These are phyloP conservation scores for Monosiga brevicollis DNA, from an alignment of 78 protist species.

Conservation along the genomic window DNA sequence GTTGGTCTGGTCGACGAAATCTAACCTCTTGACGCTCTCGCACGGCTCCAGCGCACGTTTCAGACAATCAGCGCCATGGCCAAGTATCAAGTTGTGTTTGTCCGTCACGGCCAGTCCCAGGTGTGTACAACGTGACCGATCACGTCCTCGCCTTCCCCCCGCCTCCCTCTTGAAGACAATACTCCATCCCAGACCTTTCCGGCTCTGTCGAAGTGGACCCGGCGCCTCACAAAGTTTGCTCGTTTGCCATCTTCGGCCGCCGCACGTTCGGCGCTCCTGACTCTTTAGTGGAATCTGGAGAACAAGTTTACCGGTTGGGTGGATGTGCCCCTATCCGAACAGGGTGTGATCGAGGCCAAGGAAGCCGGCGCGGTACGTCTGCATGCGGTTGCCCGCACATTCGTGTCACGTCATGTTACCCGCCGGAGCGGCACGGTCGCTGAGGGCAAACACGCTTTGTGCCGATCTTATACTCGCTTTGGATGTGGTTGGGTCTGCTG, in stretches of 20 bases:
- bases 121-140: too few relatives aligned
- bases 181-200: background rate
- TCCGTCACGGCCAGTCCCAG: background rate
- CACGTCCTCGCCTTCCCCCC: too few relatives aligned
- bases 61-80: background rate
- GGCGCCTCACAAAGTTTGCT: background rate
- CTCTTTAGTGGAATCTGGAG: slow-evolving; percentile 59
- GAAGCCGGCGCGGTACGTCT: slow-evolving; percentile 71
- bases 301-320: slow-evolving; percentile 88
- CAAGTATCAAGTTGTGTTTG: background rate
- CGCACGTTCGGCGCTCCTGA: background rate
- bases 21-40: background rate
- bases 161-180: too few relatives aligned
- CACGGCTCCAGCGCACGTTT: background rate
- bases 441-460: too few relatives aligned
- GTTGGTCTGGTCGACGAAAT: background rate
- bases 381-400: too few relatives aligned
- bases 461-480: too few relatives aligned
- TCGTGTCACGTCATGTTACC: too few relatives aligned
- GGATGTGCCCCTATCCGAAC: slow-evolving; percentile 70
- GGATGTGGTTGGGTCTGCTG: too few relatives aligned
- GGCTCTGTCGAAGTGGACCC: background rate
- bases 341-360: slow-evolving; percentile 73
- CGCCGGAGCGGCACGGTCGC: too few relatives aligned
- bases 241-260: background rate